A percentile compares a stretch with the other conserved stretches of the same genome.
These are phyloP conservation scores for Tolypocladium cylindrosporum DNA, from an alignment of 2,329 filamentous ascomycete genomes.

Conservation along the genomic window DNA sequence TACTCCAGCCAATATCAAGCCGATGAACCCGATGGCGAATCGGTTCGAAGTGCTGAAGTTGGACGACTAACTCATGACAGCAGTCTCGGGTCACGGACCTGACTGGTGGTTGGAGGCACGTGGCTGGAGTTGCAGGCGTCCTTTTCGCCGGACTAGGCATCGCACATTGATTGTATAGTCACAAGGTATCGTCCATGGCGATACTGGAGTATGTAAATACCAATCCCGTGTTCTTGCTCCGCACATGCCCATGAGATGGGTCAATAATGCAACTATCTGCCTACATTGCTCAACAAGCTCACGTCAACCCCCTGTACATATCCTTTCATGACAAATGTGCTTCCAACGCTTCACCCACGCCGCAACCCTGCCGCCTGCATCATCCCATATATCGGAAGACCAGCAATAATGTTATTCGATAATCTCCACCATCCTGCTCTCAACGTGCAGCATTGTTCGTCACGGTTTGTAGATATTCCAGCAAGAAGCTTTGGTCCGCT, in stretches of 20 bases:
- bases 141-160: too few relatives aligned
- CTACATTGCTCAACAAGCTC: neutral
- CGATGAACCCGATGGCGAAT: slow-evolving; percentile 35
- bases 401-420: too few relatives aligned
- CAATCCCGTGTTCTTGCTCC: neutral
- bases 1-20: slow-evolving; percentile 20
- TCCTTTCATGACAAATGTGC: neutral
- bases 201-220: neutral
- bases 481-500: slow-evolving; percentile 64
- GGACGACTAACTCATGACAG: slow-evolving; percentile 23
- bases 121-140: neutral
- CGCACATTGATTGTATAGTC: neutral
- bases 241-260: neutral
- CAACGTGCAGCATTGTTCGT: slow-evolving; percentile 28
- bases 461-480: slow-evolving; percentile 60
- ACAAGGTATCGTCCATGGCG: neutral
- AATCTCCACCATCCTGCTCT: slow-evolving; percentile 3
- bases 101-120: neutral
- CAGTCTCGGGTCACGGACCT: neutral
- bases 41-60: slow-evolving; percentile 51
- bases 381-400: neutral
- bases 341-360: neutral
- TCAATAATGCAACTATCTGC: neutral
- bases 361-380: neutral
- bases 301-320: neutral